Evolutionary conservation across 2,329 filamentous ascomycete species (phyloP).

Genomic region (Drechslerella stenobrocha): DNA sequence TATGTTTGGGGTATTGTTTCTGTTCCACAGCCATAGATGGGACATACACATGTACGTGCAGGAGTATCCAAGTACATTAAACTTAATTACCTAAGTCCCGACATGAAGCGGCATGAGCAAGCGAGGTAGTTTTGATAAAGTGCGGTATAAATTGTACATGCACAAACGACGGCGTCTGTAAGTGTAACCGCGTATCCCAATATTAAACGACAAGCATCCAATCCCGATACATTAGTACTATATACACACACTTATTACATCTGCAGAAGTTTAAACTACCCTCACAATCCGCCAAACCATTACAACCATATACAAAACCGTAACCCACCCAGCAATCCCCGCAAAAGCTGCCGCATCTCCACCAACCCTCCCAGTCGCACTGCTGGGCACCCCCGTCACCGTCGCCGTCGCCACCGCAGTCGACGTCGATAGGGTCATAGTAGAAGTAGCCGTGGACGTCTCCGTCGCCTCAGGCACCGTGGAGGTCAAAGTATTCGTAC

Average conservation of each 20-base stretch:
- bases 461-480: slow-evolving; percentile 15
- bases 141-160: no score
- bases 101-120: no score
- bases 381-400: slow-evolving; percentile 23
- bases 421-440: slow-evolving; percentile 30
- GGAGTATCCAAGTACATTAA: no score
- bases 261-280: background rate
- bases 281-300: slow-evolving; percentile 28
- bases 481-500: slow-evolving; percentile 5
- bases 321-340: slow-evolving; percentile 24
- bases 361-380: background rate
- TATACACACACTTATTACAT: background rate
- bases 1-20: no score
- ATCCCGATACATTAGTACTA: no score
- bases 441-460: slow-evolving; percentile 20
- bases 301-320: slow-evolving; percentile 24
- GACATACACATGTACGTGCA: no score
- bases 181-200: no score
- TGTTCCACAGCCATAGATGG: no score
- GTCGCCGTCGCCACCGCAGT: slow-evolving; percentile 23
- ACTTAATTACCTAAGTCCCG: no score
- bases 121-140: no score
- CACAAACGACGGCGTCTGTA: no score
- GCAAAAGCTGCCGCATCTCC: slow-evolving; percentile 3
- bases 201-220: no score